Evolutionary conservation across 106 monocot genomes (phyloP).

Genomic region (Dendrobium catenatum): DNA sequence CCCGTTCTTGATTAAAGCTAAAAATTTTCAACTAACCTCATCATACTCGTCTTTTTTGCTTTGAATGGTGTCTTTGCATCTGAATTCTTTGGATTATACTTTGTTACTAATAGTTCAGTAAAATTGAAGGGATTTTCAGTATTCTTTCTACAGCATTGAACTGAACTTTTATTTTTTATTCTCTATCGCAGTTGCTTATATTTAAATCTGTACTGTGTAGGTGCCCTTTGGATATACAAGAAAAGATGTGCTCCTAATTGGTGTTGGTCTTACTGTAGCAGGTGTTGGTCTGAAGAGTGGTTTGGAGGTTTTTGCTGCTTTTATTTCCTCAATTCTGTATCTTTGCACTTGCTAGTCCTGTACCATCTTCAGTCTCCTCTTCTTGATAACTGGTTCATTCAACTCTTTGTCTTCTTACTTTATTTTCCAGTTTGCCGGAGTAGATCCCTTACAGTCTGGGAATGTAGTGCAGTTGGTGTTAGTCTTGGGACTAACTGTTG

Average conservation of each 20-base stretch:
- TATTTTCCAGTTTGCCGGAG: constrained; percentile 60
- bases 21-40: neutral
- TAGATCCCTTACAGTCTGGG: constrained; percentile 86
- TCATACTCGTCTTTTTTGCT: neutral
- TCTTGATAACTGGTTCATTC: neutral
- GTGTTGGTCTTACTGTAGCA: constrained; percentile 55
- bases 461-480: constrained; percentile 84
- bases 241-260: constrained; percentile 95
- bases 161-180: neutral
- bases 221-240: constrained; percentile 81
- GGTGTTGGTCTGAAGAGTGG: constrained; percentile 81
- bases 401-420: neutral
- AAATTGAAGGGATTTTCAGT: neutral
- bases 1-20: neutral
- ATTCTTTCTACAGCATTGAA: neutral
- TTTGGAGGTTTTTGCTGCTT: constrained; percentile 56
- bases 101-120: neutral
- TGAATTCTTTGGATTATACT: neutral
- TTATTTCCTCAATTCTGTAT: neutral
- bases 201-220: constrained; percentile 20
- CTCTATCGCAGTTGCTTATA: neutral
- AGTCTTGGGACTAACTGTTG: constrained; percentile 84
- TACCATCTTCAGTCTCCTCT: neutral
- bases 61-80: neutral
- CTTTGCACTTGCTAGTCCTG: neutral